phyloP scores from a whole-genome alignment of 371 early-diverging fungal genomes.

The Paraphysoderma sedebokerense region DNA sequence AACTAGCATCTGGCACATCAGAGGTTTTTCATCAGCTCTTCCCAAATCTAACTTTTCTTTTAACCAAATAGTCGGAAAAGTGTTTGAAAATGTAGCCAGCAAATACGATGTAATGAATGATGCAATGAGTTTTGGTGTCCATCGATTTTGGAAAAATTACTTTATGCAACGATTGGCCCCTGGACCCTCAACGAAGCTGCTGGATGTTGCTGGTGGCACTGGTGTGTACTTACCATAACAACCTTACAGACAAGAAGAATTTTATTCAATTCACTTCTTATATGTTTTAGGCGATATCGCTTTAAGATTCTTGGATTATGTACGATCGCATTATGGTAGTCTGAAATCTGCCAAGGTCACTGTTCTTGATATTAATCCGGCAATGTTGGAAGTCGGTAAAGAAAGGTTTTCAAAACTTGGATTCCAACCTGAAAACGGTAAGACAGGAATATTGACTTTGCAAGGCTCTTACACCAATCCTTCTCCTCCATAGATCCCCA shows the following conservation, averaged over 20 bases:
- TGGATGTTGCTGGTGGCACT: conserved; percentile 98
- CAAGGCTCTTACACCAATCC: too few species aligned
- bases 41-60: neutral
- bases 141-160: conserved; percentile 89
- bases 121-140: conserved; percentile 82
- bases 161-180: conserved; percentile 74
- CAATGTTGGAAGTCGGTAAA: conserved; percentile 84
- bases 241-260: neutral
- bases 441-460: too few species aligned
- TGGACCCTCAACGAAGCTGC: conserved; percentile 56
- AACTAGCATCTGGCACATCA: neutral
- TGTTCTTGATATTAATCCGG: conserved; percentile 88
- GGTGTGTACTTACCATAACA: conserved; percentile 12
- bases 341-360: conserved; percentile 45
- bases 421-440: too few species aligned
- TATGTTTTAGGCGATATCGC: conserved; percentile 64
- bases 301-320: conserved; percentile 68
- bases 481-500: too few species aligned
- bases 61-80: conserved; percentile 44
- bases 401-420: conserved; percentile 69
- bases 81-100: conserved; percentile 79
- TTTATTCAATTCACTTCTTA: conserved; percentile 2
- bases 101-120: conserved; percentile 97
- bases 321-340: conserved; percentile 37
- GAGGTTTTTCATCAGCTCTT: neutral